Base-by-base conservation (phyloP, 2,329 filamentous ascomycete genomes). In the Phaeophleospora eucalypticola region DNA sequence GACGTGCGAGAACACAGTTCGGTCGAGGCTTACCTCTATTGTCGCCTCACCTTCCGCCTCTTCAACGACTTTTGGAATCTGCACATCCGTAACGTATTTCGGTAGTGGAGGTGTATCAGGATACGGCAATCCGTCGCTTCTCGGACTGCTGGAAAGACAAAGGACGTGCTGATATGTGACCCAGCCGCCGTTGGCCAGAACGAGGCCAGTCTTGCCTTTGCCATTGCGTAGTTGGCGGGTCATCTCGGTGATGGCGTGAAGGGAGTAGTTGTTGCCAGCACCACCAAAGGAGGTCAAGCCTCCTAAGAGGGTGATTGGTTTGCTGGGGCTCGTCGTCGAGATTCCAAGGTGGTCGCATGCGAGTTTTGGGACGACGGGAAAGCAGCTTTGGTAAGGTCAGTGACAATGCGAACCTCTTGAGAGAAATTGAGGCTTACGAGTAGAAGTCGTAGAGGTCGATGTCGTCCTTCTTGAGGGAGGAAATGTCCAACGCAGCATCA, bases 181-280 rank as follows among this genome's bases (percentile, higher is more conserved):
- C 21, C 80, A 71, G 0, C 83, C 83, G 0, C 83, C 82, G 56
- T 86, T 86, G 1, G 82, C 82, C 12, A 86, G 72, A 3, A 86
- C 68, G 0, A 86, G 62, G 2, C 80, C 82, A 12, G 70, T 76
- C 2, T 63, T 68, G 1, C 69, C 69, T 18, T 67, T 70, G 0
- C 70, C 69, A 29, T 39, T 21, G 8, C 81, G 71, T 3, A 85
- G 61, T 45, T 74, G 68, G 3, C 80, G 74, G 0, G 71, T 68
- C 71, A 82, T 79, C 58, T 77, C 77, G 8, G 74, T 77, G 20
- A 82, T 72, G 10, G 69, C 81, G 66, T 86, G 82, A 75, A 85
- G 80, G 0, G 80, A 83, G 49, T 86, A 86, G 45, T 86, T 86
- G 52, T 86, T 86, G 0, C 83, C 83, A 4, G 83, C 83, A 0